Evolutionary conservation across 2,329 filamentous ascomycete species (phyloP), one percentile per base, ranked within the genome.

Genomic region (Fusarium sp.): DNA sequence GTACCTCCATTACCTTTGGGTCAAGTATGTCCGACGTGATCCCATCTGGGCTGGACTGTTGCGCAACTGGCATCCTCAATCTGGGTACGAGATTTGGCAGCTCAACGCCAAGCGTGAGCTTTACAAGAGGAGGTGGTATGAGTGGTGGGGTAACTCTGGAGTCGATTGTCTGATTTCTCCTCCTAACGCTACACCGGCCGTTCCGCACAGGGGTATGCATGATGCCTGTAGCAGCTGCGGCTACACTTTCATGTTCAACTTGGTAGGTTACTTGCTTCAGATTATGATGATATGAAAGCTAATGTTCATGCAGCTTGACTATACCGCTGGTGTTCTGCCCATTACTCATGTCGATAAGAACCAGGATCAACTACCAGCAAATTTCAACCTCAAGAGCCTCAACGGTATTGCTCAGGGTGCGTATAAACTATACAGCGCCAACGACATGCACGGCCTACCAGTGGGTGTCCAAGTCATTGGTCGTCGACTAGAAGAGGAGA

Each of bases 221-320:
- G 88, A 94, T 68, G 92, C 92, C 3, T 87, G 95, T 39, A 90
- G 89, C 61, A 92, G 88, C 65, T 97, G 93, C 70, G 93, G 92
- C 1, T 97, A 98, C 72, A 97, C 93, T 0, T 97, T 97, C 73
- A 77, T 97, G 52, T 98, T 95, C 79, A 97, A 97, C 69, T 65
- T 97, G 70, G 88, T 91, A 78, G 76, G 85, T 78, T 7, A 1
- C 6, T 46, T 3, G 5, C 17, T 3, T 17, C 1, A 3, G 10
- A 7, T 31, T 8, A 23, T 11, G 1, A 11, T 10, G 4, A 9
- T 8, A 2, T 13, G 10, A 9, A 35, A 25, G 10, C 58, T 67
- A 42, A 69, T 32, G 29, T 11, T 11, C 23, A 2, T 25, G 19
- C 60, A 91, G 86, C 85, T 97, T 44, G 94, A 97, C 72, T 97